Conservation (phyloP, 2,329 filamentous ascomycete species). For the Colletotrichum lini region DNA sequence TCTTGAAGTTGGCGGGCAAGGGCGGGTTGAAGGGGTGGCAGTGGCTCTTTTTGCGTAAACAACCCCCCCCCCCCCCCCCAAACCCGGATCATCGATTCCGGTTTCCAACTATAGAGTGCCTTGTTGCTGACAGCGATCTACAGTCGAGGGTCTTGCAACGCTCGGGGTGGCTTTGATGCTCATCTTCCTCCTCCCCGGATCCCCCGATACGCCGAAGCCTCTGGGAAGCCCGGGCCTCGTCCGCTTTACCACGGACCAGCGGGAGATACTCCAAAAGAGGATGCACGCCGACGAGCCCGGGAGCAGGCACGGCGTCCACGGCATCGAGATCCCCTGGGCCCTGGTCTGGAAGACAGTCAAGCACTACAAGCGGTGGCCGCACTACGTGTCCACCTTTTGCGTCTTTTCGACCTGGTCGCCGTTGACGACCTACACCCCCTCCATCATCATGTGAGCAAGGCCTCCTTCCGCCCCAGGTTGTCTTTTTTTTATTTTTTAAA, state of each 20-base stretch:
- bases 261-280: slow-evolving; percentile 51
- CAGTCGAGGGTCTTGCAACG: slow-evolving; percentile 62
- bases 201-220: slow-evolving; percentile 56
- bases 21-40: slow-evolving; percentile 63
- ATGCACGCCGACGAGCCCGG: slow-evolving; percentile 53
- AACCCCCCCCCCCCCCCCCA: not conserved
- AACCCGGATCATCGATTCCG: not conserved
- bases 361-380: slow-evolving; percentile 63
- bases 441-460: slow-evolving; percentile 55
- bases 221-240: slow-evolving; percentile 56
- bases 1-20: slow-evolving; percentile 60
- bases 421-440: slow-evolving; percentile 65
- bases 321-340: slow-evolving; percentile 53
- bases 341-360: slow-evolving; percentile 60
- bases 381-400: slow-evolving; percentile 63
- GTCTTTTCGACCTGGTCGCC: slow-evolving; percentile 69
- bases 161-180: slow-evolving; percentile 56
- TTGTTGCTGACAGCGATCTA: slow-evolving; percentile 1
- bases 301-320: slow-evolving; percentile 51
- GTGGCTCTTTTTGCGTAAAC: slow-evolving; percentile 64
- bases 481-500: no score
- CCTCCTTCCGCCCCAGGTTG: not conserved
- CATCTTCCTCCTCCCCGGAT: slow-evolving; percentile 59
- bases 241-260: slow-evolving; percentile 53
- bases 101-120: not conserved